Conservation (phyloP, 768 basidiomycete genomes). For the Ramaria sp. region DNA sequence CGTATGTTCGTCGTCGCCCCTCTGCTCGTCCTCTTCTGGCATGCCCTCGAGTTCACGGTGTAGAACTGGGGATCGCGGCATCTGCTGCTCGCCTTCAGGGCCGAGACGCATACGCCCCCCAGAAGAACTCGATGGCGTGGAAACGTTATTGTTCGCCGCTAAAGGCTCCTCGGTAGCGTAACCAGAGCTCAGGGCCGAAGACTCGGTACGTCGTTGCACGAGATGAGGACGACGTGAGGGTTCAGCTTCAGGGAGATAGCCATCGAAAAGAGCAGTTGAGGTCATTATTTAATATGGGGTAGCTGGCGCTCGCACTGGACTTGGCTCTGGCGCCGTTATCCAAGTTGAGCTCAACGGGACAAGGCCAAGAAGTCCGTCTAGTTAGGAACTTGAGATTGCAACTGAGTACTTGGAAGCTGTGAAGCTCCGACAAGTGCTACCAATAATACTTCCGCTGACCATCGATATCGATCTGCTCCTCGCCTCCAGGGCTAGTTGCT, state of each 20-base stretch:
- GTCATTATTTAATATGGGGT: background rate
- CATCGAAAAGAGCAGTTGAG: conserved; percentile 1
- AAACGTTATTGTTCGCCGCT: background rate
- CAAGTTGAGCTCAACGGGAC: too few species aligned
- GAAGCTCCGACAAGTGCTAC: too few species aligned
- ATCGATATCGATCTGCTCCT: too few species aligned
- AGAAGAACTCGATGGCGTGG: background rate
- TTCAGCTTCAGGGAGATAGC: background rate
- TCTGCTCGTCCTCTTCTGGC: background rate
- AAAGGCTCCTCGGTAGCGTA: background rate
- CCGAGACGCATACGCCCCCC: background rate
- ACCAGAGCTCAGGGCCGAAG: background rate
- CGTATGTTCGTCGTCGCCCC: background rate
- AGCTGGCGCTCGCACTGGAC: too few species aligned
- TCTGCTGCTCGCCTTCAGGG: background rate
- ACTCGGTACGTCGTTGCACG: background rate
- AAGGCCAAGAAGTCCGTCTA: too few species aligned
- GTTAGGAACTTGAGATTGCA: too few species aligned
- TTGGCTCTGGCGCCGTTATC: too few species aligned
- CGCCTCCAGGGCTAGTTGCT: too few species aligned
- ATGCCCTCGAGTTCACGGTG: background rate
- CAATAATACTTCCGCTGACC: too few species aligned
- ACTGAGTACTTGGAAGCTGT: too few species aligned
- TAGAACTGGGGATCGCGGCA: background rate
- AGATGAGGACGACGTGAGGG: background rate